Conservation (phyloP, 2,329 filamentous ascomycete species). For the Fusarium sp. region DNA sequence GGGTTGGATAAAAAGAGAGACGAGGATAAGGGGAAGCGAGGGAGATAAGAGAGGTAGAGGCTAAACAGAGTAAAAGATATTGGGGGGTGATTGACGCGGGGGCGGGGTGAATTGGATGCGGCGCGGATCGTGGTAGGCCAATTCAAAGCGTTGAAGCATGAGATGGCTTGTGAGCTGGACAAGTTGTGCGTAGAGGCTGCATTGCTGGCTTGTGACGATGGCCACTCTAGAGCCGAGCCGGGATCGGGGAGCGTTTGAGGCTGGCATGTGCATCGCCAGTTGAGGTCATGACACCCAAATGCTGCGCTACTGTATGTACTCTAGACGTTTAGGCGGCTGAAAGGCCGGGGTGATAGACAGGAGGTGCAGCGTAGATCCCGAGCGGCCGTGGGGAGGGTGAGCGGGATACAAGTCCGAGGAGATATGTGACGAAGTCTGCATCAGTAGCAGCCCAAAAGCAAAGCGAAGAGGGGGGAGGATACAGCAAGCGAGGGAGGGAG, state of each 20-base stretch:
- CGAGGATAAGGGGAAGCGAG: background rate
- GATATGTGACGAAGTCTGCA: constrained; percentile 5
- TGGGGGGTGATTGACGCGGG: constrained; percentile 2
- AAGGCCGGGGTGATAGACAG: constrained; percentile 6
- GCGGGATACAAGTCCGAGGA: background rate
- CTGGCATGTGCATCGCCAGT: constrained; percentile 4
- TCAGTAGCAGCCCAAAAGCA: background rate
- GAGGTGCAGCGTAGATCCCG: constrained; percentile 7
- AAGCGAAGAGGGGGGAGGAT: background rate
- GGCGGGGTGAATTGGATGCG: background rate
- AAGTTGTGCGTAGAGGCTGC: background rate
- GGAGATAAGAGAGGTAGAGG: background rate
- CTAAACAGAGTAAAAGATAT: background rate
- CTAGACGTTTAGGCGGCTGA: constrained; percentile 1
- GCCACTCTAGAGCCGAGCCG: background rate
- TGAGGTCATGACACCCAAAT: background rate
- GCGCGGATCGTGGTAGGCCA: constrained; percentile 10
- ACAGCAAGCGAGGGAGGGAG: background rate
- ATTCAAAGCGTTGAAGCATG: background rate
- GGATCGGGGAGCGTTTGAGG: background rate
- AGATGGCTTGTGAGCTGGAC: constrained; percentile 1
- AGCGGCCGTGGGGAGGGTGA: background rate
- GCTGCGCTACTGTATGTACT: background rate
- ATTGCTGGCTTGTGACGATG: background rate
- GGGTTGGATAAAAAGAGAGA: too few relatives aligned